Evolutionary conservation across 2,329 filamentous ascomycete genomes (phyloP).

Genomic region (Xylariaceae sp.): DNA sequence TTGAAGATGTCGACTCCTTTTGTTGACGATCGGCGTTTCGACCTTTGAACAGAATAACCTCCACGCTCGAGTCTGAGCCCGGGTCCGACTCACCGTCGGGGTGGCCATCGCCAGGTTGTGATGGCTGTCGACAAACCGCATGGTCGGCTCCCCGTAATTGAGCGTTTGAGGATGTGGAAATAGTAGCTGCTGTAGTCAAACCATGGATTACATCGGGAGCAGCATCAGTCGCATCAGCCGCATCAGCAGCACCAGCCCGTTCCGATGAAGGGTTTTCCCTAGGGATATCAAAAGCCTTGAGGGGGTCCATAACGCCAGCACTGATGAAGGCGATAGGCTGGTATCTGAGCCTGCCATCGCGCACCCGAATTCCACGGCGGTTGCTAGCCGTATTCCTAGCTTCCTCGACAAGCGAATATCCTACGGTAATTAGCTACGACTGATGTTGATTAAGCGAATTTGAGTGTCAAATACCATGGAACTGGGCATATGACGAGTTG

Average conservation of each 20-base stretch:
- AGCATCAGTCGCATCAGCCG: background rate
- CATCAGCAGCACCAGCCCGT: constrained; percentile 2
- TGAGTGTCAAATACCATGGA: constrained; percentile 22
- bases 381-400: constrained; percentile 45
- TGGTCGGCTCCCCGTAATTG: background rate
- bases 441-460: background rate
- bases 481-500: constrained; percentile 12
- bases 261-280: constrained; percentile 2
- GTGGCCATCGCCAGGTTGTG: background rate
- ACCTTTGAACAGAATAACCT: constrained; percentile 64
- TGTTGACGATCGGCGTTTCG: constrained; percentile 35
- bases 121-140: background rate
- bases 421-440: constrained; percentile 26
- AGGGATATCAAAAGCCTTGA: constrained; percentile 36
- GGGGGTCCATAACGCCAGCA: constrained; percentile 46
- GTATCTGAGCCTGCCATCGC: constrained; percentile 40
- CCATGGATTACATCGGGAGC: background rate
- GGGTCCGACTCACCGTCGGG: constrained; percentile 18
- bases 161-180: background rate
- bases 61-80: constrained; percentile 59
- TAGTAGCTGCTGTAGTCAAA: background rate
- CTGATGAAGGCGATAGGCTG: constrained; percentile 50
- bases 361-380: constrained; percentile 37
- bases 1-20: background rate
- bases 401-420: constrained; percentile 42